These are phyloP conservation scores for Cyclotella baltica DNA, from an alignment of 108 stramenopile genomes.

Conservation along the genomic window DNA sequence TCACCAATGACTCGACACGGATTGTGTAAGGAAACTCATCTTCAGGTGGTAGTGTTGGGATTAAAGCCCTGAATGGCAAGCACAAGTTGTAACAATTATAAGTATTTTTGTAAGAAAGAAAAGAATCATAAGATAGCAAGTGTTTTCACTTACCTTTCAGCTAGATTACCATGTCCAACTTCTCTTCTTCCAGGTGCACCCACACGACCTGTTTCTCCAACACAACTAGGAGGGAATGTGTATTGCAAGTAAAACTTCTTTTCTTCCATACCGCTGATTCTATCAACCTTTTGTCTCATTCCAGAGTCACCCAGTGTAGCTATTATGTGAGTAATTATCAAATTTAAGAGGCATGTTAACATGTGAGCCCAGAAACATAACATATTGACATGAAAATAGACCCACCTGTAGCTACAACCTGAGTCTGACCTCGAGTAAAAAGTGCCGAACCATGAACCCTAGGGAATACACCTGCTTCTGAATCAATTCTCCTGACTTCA, in stretches of 20 bases:
- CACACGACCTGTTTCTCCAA: conserved; percentile 91
- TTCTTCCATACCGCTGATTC: conserved; percentile 78
- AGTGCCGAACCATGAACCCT: conserved; percentile 90
- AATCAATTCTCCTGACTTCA: conserved; percentile 61
- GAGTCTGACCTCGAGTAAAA: conserved; percentile 95
- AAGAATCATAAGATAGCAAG: not conserved
- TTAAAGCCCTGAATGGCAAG: conserved; percentile 56
- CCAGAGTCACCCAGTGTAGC: conserved; percentile 88
- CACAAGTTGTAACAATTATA: no score
- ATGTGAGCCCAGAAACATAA: not conserved
- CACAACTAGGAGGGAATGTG: conserved; percentile 93
- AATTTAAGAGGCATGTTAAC: not conserved
- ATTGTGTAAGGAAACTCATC: conserved; percentile 85
- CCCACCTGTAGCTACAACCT: conserved; percentile 82
- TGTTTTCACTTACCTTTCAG: conserved; percentile 62
- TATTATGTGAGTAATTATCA: not conserved
- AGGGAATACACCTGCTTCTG: conserved; percentile 59
- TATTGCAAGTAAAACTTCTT: conserved; percentile 96
- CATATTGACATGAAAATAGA: not conserved
- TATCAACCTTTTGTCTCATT: conserved; percentile 94
- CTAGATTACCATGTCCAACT: conserved; percentile 90
- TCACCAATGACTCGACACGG: conserved; percentile 85
- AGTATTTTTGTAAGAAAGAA: no score
- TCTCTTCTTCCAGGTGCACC: conserved; percentile 91
- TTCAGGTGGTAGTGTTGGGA: conserved; percentile 71